Evolutionary conservation across 2,329 filamentous ascomycete genomes (phyloP).

Genomic region (Diaporthe humulicola): DNA sequence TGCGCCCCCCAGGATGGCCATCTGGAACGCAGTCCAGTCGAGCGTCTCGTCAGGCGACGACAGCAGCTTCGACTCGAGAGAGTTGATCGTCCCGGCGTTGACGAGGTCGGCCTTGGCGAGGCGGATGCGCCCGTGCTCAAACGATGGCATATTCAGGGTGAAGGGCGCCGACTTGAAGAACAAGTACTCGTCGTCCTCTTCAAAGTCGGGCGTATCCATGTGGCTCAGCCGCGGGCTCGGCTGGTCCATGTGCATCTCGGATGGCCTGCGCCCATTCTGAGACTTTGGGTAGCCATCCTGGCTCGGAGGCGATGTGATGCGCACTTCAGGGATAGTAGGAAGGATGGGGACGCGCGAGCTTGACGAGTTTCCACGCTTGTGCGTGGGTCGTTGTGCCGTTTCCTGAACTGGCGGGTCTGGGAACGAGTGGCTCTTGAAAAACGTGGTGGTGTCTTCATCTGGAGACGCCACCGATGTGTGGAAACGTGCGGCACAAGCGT

Average conservation of each 20-base stretch:
- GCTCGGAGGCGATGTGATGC: conserved; percentile 45
- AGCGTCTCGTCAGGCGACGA: conserved; percentile 63
- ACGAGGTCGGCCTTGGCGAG: conserved; percentile 60
- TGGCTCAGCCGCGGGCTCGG: conserved; percentile 41
- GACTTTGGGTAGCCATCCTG: conserved; percentile 17
- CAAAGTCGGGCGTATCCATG: conserved; percentile 29
- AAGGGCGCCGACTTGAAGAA: conserved; percentile 63
- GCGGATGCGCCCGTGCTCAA: conserved; percentile 69
- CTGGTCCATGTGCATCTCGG: conserved; percentile 21
- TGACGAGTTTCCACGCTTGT: conserved; percentile 42
- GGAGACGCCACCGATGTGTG: not conserved
- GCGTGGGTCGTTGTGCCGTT: conserved; percentile 11
- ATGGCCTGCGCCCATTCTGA: conserved; percentile 14
- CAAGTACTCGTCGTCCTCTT: conserved; percentile 56
- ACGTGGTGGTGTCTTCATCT: conserved; percentile 31
- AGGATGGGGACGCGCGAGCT: conserved; percentile 46
- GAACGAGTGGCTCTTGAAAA: conserved; percentile 8
- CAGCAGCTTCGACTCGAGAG: conserved; percentile 46
- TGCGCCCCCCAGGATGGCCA: conserved; percentile 71
- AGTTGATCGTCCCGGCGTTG: conserved; percentile 41
- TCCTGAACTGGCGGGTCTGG: conserved; percentile 2
- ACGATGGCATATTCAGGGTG: conserved; percentile 62
- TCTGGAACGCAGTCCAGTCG: conserved; percentile 76
- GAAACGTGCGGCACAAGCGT: not conserved
- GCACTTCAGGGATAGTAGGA: conserved; percentile 58